phyloP scores from a whole-genome alignment of 2,329 filamentous ascomycete genomes.

The Knoxdaviesia proteae region DNA sequence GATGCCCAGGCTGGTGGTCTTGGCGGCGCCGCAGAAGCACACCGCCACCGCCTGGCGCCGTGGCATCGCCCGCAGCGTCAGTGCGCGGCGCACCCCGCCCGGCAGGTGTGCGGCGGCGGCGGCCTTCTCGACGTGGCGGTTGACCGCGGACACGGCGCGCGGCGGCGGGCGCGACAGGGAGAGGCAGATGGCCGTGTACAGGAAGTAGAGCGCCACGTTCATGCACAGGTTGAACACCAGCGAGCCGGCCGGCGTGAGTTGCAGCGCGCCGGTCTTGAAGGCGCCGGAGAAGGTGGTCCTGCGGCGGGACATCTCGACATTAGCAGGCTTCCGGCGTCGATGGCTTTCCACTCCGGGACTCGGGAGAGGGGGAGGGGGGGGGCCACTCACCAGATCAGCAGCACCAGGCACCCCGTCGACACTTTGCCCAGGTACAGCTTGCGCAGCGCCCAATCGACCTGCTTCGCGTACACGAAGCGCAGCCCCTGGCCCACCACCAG shows the following conservation, averaged over 20 bases:
- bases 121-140: slow-evolving; percentile 14
- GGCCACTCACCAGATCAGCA: slow-evolving; percentile 24
- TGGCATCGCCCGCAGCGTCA: slow-evolving; percentile 30
- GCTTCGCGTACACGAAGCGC: slow-evolving; percentile 25
- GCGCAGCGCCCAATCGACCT: slow-evolving; percentile 30
- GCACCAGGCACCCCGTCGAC: slow-evolving; percentile 23
- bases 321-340: too few species aligned
- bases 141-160: slow-evolving; percentile 12
- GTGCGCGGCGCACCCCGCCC: slow-evolving; percentile 9
- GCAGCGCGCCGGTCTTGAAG: slow-evolving; percentile 42
- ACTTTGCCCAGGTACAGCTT: slow-evolving; percentile 30
- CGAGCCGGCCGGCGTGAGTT: slow-evolving; percentile 33
- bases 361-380: not conserved
- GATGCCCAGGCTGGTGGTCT: slow-evolving; percentile 50
- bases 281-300: slow-evolving; percentile 49
- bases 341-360: too few species aligned
- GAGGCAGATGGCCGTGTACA: slow-evolving; percentile 44
- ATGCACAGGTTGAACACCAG: slow-evolving; percentile 48
- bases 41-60: slow-evolving; percentile 45
- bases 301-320: too few species aligned
- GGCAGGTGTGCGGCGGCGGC: slow-evolving; percentile 10
- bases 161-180: slow-evolving; percentile 22
- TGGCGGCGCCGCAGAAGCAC: slow-evolving; percentile 54
- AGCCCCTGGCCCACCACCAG: slow-evolving; percentile 39
- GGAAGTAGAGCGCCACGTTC: slow-evolving; percentile 37